These are phyloP conservation scores for Aureobasidium sp. DNA, from an alignment of 2,329 filamentous ascomycete genomes.

Conservation along the genomic window DNA sequence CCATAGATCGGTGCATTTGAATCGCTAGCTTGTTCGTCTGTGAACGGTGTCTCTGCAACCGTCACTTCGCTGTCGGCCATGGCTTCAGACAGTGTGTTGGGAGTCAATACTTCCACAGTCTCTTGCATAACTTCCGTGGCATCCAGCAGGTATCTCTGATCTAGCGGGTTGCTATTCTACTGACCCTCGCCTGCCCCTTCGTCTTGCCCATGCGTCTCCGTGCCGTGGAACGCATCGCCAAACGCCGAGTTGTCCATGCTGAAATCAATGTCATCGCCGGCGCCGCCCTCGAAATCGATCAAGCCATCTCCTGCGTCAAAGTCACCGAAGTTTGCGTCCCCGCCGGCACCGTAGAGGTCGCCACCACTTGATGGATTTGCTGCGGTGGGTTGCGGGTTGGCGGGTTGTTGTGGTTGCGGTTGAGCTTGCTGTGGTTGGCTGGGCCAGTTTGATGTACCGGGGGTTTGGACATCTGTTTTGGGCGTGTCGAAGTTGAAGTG, in stretches of 20 bases:
- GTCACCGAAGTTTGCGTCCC: conserved; percentile 42
- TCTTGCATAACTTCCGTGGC: neutral
- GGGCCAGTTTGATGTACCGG: neutral
- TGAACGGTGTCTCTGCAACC: too few species aligned
- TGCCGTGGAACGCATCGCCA: conserved; percentile 68
- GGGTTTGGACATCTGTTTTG: conserved; percentile 5
- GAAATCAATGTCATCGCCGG: conserved; percentile 51
- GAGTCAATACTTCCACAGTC: neutral
- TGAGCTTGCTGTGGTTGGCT: neutral
- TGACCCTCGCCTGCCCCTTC: conserved; percentile 13
- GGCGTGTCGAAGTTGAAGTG: conserved; percentile 10
- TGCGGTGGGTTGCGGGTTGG: conserved; percentile 11
- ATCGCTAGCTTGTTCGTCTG: too few species aligned
- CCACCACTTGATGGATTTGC: conserved; percentile 4
- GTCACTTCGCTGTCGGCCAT: too few species aligned
- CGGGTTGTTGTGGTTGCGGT: conserved; percentile 8
- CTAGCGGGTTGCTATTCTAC: neutral
- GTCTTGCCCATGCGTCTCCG: conserved; percentile 26
- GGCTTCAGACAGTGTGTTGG: too few species aligned
- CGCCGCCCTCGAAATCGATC: conserved; percentile 30
- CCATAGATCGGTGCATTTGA: too few species aligned
- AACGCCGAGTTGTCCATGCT: conserved; percentile 75
- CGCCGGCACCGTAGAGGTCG: conserved; percentile 36
- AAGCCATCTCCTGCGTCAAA: conserved; percentile 43
- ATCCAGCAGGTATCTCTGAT: neutral